phyloP scores from a whole-genome alignment of 2,329 filamentous ascomycete species.

The Cucurbitaria berberidis region DNA sequence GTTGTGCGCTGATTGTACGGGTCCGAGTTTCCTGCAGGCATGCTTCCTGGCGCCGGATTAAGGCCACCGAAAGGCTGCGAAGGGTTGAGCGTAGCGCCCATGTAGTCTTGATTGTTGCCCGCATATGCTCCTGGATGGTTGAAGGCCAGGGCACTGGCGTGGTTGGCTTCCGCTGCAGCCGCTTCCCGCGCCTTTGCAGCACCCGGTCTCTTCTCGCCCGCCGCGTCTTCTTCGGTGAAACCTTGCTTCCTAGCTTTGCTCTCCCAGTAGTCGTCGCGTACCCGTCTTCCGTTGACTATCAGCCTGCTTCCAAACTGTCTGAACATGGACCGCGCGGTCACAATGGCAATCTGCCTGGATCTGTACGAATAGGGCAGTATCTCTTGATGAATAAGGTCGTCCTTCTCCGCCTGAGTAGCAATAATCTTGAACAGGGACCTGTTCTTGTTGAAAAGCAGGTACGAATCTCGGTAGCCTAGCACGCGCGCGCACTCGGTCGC shows the following conservation, averaged over 20 bases:
- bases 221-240: conserved; percentile 94
- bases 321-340: conserved; percentile 98
- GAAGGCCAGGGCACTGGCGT: conserved; percentile 57
- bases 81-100: conserved; percentile 38
- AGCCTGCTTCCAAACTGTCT: conserved; percentile 96
- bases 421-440: conserved; percentile 97
- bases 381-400: conserved; percentile 92
- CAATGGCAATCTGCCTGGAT: conserved; percentile 97
- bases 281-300: conserved; percentile 85
- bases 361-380: conserved; percentile 97
- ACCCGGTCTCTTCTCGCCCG: conserved; percentile 93
- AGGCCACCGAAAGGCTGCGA: conserved; percentile 58
- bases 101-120: conserved; percentile 44
- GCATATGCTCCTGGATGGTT: conserved; percentile 36
- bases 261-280: conserved; percentile 99
- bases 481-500: conserved; percentile 96
- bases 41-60: conserved; percentile 71
- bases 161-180: conserved; percentile 68
- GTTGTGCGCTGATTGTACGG: conserved; percentile 78
- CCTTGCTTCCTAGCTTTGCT: conserved; percentile 96
- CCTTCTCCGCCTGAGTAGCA: conserved; percentile 92
- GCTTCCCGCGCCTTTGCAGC: conserved; percentile 87
- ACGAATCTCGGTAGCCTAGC: conserved; percentile 94
- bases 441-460: conserved; percentile 98
- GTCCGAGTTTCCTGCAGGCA: conserved; percentile 70